Evolutionary conservation across 139 green algal genomes (phyloP), one percentile per base, ranked within the genome.

Genomic region (Nannochloris sp.): DNA sequence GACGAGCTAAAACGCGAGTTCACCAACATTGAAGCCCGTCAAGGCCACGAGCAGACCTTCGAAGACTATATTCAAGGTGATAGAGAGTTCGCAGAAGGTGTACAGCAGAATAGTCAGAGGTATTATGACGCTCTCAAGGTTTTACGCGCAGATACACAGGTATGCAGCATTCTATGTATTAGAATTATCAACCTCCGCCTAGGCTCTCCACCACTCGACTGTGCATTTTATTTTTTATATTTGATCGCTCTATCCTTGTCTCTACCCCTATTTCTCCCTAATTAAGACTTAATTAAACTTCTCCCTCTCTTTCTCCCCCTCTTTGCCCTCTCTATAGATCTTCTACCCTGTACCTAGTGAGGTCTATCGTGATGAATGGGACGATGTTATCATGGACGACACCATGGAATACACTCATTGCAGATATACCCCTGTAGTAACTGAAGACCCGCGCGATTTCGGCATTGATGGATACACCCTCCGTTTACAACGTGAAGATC

Each of bases 381-480:
- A 78, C 32, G 71, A 78, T 46, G 65, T 78, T n/a, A 61, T 69
- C 36, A 61, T 78, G 34, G 64, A 59, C 13, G 71, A 78, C 59
- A 54, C 71, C 2, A 60, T 61, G 19, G 71, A 78, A 47, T 78
- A 78, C 58, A 73, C 64, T 19, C 69, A 70, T 32, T 73, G 64
- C 39, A 55, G 71, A 32, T 78, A 78, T 63, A 78, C 71, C 10
- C 71, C 71, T 23, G 51, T 78, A 19, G 69, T 67, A 15, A 78
- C 71, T 5, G 71, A 78, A 58, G 71, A 78, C 15, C 45, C 71
- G 2, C 64, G 71, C 7, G 71, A 78, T 46, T 78, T 78, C 69
- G 71, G 71, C 31, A 73, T 62, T 37, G 71, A 78, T 42, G 71
- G 71, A 55, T 78, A 78, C 48, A 70, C 37, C 36, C 65, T 78